These are phyloP conservation scores for Hypholoma sublateritium DNA, from an alignment of 768 basidiomycete species.

Conservation along the genomic window DNA sequence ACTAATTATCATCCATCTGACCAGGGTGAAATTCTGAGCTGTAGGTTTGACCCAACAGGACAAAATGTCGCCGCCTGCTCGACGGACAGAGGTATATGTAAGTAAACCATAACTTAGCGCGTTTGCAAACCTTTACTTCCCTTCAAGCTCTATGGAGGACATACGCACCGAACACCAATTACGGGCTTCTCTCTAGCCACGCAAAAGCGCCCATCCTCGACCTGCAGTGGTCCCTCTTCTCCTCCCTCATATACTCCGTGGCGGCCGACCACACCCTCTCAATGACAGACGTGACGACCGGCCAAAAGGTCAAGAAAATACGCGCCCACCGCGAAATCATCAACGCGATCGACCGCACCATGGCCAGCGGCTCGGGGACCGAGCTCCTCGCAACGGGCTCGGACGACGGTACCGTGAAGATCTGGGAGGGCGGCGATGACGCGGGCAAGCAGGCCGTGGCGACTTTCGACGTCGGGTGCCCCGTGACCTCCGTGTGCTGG, in stretches of 20 bases:
- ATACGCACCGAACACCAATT: constrained; percentile 91
- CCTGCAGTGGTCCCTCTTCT: constrained; percentile 84
- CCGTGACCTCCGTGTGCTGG: constrained; percentile 92
- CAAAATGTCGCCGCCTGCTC: constrained; percentile 93
- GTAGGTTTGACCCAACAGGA: constrained; percentile 92
- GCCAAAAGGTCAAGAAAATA: constrained; percentile 77
- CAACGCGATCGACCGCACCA: constrained; percentile 84
- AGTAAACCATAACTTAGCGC: constrained; percentile 31
- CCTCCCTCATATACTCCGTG: constrained; percentile 75
- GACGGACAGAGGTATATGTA: constrained; percentile 87
- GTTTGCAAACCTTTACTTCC: not conserved
- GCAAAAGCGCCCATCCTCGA: constrained; percentile 93
- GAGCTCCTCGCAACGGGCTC: constrained; percentile 87
- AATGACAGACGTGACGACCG: constrained; percentile 80
- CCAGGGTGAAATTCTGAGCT: constrained; percentile 74
- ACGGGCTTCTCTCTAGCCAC: constrained; percentile 77
- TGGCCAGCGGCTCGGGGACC: constrained; percentile 78
- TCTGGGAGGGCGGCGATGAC: constrained; percentile 90
- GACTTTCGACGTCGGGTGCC: constrained; percentile 83
- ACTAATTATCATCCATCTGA: not conserved
- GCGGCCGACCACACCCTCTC: constrained; percentile 86
- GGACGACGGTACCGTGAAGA: constrained; percentile 88
- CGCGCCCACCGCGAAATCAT: constrained; percentile 91
- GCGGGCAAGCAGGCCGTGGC: constrained; percentile 71
- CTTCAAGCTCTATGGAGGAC: constrained; percentile 82